phyloP scores from a whole-genome alignment of 208 protist species.

The Crithidia mellificae region DNA sequence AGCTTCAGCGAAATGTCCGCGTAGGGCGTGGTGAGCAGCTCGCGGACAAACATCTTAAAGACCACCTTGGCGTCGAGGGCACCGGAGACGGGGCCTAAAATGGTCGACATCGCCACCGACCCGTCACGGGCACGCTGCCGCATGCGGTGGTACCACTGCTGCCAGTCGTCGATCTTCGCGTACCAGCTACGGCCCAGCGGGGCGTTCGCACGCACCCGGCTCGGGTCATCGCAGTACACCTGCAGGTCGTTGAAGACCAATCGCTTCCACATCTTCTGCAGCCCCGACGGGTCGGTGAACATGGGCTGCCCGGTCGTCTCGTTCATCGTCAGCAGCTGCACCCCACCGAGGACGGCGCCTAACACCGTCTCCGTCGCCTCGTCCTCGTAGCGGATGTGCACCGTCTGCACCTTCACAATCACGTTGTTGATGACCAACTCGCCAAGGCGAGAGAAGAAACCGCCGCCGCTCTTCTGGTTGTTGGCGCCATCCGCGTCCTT shows the following conservation, averaged over 20 bases:
- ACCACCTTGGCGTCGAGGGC: slow-evolving; percentile 64
- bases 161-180: slow-evolving; percentile 59
- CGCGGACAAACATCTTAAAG: slow-evolving; percentile 67
- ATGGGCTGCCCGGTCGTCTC: slow-evolving; percentile 60
- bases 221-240: slow-evolving; percentile 85
- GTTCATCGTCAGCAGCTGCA: slow-evolving; percentile 81
- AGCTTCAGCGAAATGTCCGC: slow-evolving; percentile 52
- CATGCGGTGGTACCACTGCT: slow-evolving; percentile 78
- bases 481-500: slow-evolving; percentile 9
- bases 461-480: slow-evolving; percentile 19
- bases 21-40: slow-evolving; percentile 69
- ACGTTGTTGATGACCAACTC: slow-evolving; percentile 90
- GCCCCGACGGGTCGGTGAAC: slow-evolving; percentile 70
- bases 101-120: slow-evolving; percentile 60
- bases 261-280: slow-evolving; percentile 70
- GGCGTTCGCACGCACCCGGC: slow-evolving; percentile 21
- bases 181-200: slow-evolving; percentile 39
- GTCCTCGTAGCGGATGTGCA: slow-evolving; percentile 90
- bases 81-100: slow-evolving; percentile 80
- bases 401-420: slow-evolving; percentile 76
- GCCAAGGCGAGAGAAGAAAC: slow-evolving; percentile 75
- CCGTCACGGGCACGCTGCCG: slow-evolving; percentile 62
- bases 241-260: slow-evolving; percentile 74
- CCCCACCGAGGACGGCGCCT: slow-evolving; percentile 71
- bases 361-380: slow-evolving; percentile 51